Conservation (phyloP, 805 yeast genomes). For the Torulaspora maleeae region DNA sequence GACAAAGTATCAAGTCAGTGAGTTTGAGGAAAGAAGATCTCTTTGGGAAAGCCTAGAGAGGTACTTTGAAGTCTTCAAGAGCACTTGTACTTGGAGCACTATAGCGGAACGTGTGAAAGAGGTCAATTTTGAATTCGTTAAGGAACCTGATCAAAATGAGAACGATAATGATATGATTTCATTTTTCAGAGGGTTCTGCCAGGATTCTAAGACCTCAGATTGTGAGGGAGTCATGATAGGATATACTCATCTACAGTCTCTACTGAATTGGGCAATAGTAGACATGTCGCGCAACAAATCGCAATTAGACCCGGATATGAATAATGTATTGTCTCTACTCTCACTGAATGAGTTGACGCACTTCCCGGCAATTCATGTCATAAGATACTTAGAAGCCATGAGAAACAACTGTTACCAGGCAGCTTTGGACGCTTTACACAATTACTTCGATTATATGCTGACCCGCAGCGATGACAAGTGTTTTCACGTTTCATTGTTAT, state of each 20-base stretch:
- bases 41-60: slow-evolving; percentile 11
- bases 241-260: slow-evolving; percentile 21
- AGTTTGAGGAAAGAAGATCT: slow-evolving; percentile 17
- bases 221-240: slow-evolving; percentile 8
- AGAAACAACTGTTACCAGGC: slow-evolving; percentile 24
- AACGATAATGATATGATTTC: slow-evolving; percentile 16
- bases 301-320: slow-evolving; percentile 2
- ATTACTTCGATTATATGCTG: slow-evolving; percentile 70
- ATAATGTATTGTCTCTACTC: slow-evolving; percentile 4
- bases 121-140: slow-evolving; percentile 5
- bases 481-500: slow-evolving; percentile 72
- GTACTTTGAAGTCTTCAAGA: slow-evolving; percentile 8
- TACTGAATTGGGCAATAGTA: slow-evolving; percentile 23
- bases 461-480: slow-evolving; percentile 57
- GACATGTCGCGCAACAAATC: slow-evolving; percentile 8
- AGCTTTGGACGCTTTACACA: slow-evolving; percentile 50
- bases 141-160: background rate
- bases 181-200: slow-evolving; percentile 6
- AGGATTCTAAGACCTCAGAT: background rate
- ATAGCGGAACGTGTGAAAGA: slow-evolving; percentile 1
- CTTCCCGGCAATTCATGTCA: slow-evolving; percentile 27
- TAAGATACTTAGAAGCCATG: slow-evolving; percentile 22
- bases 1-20: slow-evolving; percentile 15
- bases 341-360: slow-evolving; percentile 23
- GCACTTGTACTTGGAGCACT: slow-evolving; percentile 3